A percentile compares a stretch with the other conserved stretches of the same genome.
Evolutionary conservation across 495 filamentous ascomycete genomes (phyloP).

Genomic region (Cercophora scortea): DNA sequence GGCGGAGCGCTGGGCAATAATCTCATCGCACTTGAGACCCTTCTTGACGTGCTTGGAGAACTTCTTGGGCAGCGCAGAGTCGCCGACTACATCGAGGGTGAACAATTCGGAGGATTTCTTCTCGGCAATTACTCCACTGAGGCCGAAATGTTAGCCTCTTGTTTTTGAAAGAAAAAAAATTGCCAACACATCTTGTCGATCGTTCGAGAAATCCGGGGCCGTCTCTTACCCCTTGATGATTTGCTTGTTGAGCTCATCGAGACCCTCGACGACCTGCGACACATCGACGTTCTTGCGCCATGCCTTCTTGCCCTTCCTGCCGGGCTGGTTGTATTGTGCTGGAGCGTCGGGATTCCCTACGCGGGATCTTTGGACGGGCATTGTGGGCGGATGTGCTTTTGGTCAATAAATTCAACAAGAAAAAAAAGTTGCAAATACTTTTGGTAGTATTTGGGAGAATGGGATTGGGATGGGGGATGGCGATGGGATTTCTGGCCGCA

Average conservation of each 20-base stretch:
- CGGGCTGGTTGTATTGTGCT: conserved; percentile 66
- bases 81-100: conserved; percentile 50
- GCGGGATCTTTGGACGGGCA: conserved; percentile 20
- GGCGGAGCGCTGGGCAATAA: conserved; percentile 74
- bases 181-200: no score
- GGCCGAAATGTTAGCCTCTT: conserved; percentile 3
- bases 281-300: conserved; percentile 98
- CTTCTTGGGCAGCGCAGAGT: conserved; percentile 28
- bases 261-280: conserved; percentile 71
- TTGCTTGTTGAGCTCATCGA: conserved; percentile 78
- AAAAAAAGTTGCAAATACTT: not conserved
- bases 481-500: not conserved
- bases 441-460: not conserved
- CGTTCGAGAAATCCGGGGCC: not conserved
- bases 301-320: conserved; percentile 94
- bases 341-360: conserved; percentile 35
- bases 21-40: conserved; percentile 79
- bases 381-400: conserved; percentile 2
- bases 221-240: conserved; percentile 70
- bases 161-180: not conserved
- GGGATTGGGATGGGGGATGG: not conserved
- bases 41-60: conserved; percentile 58
- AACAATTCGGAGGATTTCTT: conserved; percentile 74
- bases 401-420: not conserved
- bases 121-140: conserved; percentile 75